Conservation (phyloP, 2,329 filamentous ascomycete genomes). For the Stagonosporopsis vannaccii region DNA sequence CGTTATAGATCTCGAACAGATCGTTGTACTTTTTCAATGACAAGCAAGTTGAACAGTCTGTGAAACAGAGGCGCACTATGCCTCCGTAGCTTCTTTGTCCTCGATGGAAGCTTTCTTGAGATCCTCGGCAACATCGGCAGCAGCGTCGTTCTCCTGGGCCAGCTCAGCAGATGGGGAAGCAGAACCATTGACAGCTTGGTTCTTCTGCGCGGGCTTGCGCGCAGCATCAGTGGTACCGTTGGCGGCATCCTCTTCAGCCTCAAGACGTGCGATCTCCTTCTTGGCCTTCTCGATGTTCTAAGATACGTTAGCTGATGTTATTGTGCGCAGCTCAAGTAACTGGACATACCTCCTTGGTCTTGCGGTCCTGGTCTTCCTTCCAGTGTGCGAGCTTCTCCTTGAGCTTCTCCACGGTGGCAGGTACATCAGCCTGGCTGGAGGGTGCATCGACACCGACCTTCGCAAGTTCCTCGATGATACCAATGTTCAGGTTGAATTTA, state of each 20-base stretch:
- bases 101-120: conserved; percentile 68
- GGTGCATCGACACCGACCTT: conserved; percentile 88
- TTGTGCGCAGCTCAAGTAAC: not conserved
- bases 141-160: conserved; percentile 66
- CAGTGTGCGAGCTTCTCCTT: conserved; percentile 90
- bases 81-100: conserved; percentile 51
- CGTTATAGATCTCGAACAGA: conserved; percentile 27
- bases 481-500: conserved; percentile 86
- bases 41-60: conserved; percentile 11
- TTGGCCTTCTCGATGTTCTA: conserved; percentile 97
- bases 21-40: conserved; percentile 25
- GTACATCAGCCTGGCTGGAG: conserved; percentile 83
- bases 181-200: conserved; percentile 60
- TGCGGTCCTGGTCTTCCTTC: conserved; percentile 87
- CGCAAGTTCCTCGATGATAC: conserved; percentile 88
- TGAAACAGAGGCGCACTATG: conserved; percentile 24
- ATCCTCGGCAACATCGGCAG: conserved; percentile 65
- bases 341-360: conserved; percentile 84
- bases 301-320: not conserved
- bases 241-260: conserved; percentile 70
- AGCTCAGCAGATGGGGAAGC: conserved; percentile 62
- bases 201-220: conserved; percentile 61
- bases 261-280: conserved; percentile 89
- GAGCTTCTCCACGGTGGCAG: conserved; percentile 82
- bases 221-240: conserved; percentile 63